Evolutionary conservation across 768 basidiomycete genomes (phyloP), one percentile per base, ranked within the genome.

Genomic region (Russula sp.): DNA sequence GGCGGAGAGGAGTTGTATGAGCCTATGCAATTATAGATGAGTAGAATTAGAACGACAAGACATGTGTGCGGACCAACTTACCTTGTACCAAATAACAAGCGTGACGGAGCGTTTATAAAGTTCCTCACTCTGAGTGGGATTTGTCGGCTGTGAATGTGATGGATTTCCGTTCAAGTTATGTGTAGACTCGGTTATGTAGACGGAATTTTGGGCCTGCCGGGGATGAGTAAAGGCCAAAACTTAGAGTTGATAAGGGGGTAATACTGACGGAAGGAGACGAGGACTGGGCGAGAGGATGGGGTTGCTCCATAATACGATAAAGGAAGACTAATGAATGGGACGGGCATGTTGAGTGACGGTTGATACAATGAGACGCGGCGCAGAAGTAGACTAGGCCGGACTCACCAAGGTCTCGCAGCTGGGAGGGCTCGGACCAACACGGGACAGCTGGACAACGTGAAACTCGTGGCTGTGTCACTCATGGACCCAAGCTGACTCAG

Each of bases 21-120:
- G 68, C 60, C 69, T 70, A 22, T n/a, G 36, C 51, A 57, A 60
- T 64, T 55, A 22, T 40, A 24, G 30, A 50, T 62, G 34, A 38
- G 42, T 50, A 40, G 30, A 51, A 36, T 36, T 11, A 22, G 14
- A 13, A 22, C n/a, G 34, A n/a, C n/a, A 14, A 36, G 22, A n/a
- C 46, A 18, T 30, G n/a, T 22, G 0, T 36, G 42, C 30, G 52
- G 67, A 36, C 46, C 32, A 50, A 56, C 73, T 67, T 65, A 85
- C 84, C 76, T 85, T 83, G 76, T 87, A 86, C 87, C 87, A 88
- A 64, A 87, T 81, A 58, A 88, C 80, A 63, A 88, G 79, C 1
- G 84, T 87, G 10, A 87, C 79, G 6, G 85, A 83, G 38, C 84
- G 80, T 62, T 75, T 79, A 56, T 78, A 72, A 11, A 79, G 73